Percentiles rank a stretch among this genome's conserved stretches.
Conservation (phyloP, 2,329 filamentous ascomycete species). For the Apiospora aurea region DNA sequence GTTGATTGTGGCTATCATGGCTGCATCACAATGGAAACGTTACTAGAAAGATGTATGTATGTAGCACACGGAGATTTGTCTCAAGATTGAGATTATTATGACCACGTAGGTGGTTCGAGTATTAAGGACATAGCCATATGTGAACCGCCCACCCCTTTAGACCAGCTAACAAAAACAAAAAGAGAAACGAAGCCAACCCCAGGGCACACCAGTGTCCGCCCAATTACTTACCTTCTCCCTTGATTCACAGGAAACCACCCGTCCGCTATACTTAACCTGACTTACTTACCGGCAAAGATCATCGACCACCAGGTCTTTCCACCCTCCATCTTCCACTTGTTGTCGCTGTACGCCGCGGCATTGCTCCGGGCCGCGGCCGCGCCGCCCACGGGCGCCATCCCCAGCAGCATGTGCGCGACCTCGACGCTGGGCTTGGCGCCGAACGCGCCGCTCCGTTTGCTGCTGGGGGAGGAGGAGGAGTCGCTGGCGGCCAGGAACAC, state of each 20-base stretch:
- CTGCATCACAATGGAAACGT: background rate
- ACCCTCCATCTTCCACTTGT: conserved; percentile 9
- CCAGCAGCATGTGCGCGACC: conserved; percentile 10
- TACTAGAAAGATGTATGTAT: background rate
- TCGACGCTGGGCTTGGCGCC: conserved; percentile 11
- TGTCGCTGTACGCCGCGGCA: background rate
- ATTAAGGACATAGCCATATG: background rate
- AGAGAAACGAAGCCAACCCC: background rate
- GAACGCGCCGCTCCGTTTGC: background rate
- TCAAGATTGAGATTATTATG: too few species aligned
- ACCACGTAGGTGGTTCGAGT: too few species aligned
- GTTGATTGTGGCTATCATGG: background rate
- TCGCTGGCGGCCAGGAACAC: background rate
- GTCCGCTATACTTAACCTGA: background rate
- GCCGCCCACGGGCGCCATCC: background rate
- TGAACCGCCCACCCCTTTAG: background rate
- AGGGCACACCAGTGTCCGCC: background rate
- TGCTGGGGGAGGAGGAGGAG: background rate
- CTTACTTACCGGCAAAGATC: background rate
- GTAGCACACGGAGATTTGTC: background rate
- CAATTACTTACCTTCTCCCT: background rate
- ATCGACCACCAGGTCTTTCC: conserved; percentile 6
- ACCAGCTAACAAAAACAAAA: background rate
- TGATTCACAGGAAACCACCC: background rate
- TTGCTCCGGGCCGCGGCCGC: background rate